Conservation (phyloP, 768 basidiomycete genomes). For the Chlorophyllum brunneum region DNA sequence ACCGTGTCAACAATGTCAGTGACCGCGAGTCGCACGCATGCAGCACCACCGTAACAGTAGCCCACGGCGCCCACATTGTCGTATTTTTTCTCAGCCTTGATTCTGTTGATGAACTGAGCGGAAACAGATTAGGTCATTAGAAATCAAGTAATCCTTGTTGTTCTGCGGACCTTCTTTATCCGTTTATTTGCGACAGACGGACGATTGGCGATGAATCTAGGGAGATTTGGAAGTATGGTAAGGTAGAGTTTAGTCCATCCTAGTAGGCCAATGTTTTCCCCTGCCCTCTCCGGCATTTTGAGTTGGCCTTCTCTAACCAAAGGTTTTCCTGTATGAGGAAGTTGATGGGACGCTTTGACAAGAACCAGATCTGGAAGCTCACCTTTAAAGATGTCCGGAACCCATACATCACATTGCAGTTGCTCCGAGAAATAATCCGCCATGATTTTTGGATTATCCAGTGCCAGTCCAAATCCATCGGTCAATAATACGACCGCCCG, state of each 20-base stretch:
- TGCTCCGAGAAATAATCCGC: constrained; percentile 48
- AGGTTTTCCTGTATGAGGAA: constrained; percentile 24
- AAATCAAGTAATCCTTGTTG: neutral
- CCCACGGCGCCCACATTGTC: constrained; percentile 39
- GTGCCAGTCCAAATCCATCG: constrained; percentile 51
- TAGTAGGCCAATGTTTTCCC: constrained; percentile 27
- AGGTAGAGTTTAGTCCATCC: constrained; percentile 26
- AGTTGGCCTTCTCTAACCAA: constrained; percentile 23
- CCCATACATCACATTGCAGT: constrained; percentile 57
- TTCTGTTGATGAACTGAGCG: constrained; percentile 29
- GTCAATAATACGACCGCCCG: constrained; percentile 49
- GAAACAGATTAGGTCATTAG: neutral
- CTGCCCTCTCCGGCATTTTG: constrained; percentile 28
- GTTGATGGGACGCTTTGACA: neutral
- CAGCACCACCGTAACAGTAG: constrained; percentile 41
- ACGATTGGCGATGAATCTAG: constrained; percentile 27
- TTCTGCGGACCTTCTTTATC: constrained; percentile 19
- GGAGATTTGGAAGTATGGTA: constrained; percentile 24
- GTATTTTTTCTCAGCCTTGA: constrained; percentile 35
- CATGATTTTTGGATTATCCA: constrained; percentile 52
- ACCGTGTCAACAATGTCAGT: constrained; percentile 33
- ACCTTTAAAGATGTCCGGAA: constrained; percentile 61
- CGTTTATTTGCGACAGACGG: constrained; percentile 27
- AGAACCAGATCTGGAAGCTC: constrained; percentile 22
- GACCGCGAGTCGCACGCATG: constrained; percentile 32